A percentile compares a stretch with the other conserved stretches of the same genome.
Evolutionary conservation across 2,329 filamentous ascomycete species (phyloP).

Genomic region (Aplosporella prunicola): DNA sequence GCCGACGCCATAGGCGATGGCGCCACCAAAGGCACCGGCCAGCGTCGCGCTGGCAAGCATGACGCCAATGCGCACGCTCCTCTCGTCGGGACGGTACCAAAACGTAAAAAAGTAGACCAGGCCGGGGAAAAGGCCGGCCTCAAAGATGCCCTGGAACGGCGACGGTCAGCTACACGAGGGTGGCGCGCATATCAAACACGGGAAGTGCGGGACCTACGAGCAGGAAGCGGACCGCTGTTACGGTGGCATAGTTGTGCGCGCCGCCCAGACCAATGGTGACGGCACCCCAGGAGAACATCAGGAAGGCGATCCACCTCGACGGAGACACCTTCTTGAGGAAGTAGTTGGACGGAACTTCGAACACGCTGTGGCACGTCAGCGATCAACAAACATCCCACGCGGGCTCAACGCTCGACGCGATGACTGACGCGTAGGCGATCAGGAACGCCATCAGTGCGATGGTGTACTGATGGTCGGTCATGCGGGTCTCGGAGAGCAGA

Average conservation of each 20-base stretch:
- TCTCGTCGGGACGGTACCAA: slow-evolving; percentile 48
- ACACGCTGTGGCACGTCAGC: slow-evolving; percentile 20
- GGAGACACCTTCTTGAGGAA: slow-evolving; percentile 51
- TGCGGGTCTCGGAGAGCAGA: slow-evolving; percentile 51
- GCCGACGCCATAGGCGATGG: slow-evolving; percentile 44
- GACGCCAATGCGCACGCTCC: slow-evolving; percentile 49
- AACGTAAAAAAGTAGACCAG: slow-evolving; percentile 45
- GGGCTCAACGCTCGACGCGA: no score
- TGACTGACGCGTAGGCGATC: slow-evolving; percentile 18
- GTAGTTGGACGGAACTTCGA: slow-evolving; percentile 48
- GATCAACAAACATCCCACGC: not conserved
- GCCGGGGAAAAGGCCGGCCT: slow-evolving; percentile 37
- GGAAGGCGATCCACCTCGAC: slow-evolving; percentile 22
- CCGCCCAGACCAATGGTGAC: slow-evolving; percentile 39
- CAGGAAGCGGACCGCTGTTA: slow-evolving; percentile 35
- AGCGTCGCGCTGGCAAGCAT: slow-evolving; percentile 47
- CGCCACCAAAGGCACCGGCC: slow-evolving; percentile 45
- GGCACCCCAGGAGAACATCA: slow-evolving; percentile 40
- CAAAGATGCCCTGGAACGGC: slow-evolving; percentile 17
- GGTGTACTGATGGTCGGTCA: slow-evolving; percentile 49
- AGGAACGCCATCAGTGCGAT: slow-evolving; percentile 23
- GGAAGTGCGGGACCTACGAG: slow-evolving; percentile 17
- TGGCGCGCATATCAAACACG: not conserved
- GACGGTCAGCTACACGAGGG: no score
- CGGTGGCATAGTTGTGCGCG: slow-evolving; percentile 32